Percentiles rank a stretch among this genome's conserved stretches.
Conservation (phyloP, 768 basidiomycete species). For the Hebeloma cylindrosporum region DNA sequence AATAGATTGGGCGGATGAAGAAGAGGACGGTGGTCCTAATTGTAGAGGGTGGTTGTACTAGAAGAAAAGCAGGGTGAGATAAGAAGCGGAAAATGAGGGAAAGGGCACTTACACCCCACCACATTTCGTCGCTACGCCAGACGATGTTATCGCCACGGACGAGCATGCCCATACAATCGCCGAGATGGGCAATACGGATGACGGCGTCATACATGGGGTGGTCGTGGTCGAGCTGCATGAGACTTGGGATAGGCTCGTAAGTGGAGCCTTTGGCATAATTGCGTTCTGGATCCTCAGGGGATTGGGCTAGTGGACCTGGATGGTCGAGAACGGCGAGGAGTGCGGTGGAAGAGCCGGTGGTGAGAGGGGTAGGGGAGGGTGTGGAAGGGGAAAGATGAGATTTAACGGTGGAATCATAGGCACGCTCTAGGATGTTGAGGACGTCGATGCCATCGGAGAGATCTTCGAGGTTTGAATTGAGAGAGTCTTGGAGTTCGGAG, state of each 20-base stretch:
- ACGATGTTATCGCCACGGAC: slow-evolving; percentile 76
- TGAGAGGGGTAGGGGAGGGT: slow-evolving; percentile 31
- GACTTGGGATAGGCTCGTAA: slow-evolving; percentile 3
- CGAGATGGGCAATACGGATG: slow-evolving; percentile 80
- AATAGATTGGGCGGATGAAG: slow-evolving; percentile 27
- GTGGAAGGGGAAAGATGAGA: slow-evolving; percentile 49
- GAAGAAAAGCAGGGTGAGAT: slow-evolving; percentile 19
- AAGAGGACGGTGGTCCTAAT: slow-evolving; percentile 36
- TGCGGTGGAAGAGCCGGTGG: slow-evolving; percentile 66
- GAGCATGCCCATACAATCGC: slow-evolving; percentile 87
- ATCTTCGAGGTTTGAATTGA: slow-evolving; percentile 44
- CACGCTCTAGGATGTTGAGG: slow-evolving; percentile 65
- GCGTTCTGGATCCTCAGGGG: slow-evolving; percentile 15
- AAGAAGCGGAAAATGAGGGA: not conserved
- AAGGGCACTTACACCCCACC: slow-evolving; percentile 66
- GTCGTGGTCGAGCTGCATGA: slow-evolving; percentile 3
- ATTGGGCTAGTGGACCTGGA: slow-evolving; percentile 16
- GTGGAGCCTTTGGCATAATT: slow-evolving; percentile 26
- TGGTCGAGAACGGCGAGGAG: slow-evolving; percentile 64
- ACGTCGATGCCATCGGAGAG: slow-evolving; percentile 71
- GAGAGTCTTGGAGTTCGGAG: slow-evolving; percentile 32
- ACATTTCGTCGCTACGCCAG: slow-evolving; percentile 92
- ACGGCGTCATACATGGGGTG: slow-evolving; percentile 46
- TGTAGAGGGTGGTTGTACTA: slow-evolving; percentile 47
- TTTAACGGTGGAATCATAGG: slow-evolving; percentile 64